Evolutionary conservation across 176 grass and related monocot species (phyloP).

Genomic region (Cymbopogon citratus): DNA sequence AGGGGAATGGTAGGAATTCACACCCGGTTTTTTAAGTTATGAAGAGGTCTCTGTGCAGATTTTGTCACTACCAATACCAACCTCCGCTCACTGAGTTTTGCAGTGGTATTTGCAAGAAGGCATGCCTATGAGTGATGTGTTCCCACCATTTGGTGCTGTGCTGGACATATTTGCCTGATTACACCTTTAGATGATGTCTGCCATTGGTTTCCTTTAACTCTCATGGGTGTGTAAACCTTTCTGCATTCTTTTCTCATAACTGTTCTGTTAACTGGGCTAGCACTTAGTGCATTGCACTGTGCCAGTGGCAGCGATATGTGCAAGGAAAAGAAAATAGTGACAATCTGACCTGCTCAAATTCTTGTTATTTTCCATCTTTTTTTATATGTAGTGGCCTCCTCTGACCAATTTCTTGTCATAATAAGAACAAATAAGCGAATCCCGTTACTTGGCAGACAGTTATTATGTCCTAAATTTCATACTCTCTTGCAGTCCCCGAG

Average conservation of each 20-base stretch:
- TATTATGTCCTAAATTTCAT: background rate
- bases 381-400: background rate
- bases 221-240: background rate
- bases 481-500: slow-evolving; percentile 34
- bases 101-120: background rate
- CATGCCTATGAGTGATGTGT: background rate
- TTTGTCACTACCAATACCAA: background rate
- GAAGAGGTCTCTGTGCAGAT: background rate
- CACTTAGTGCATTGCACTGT: background rate
- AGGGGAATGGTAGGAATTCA: background rate
- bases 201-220: background rate
- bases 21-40: background rate
- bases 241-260: background rate
- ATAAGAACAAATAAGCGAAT: background rate
- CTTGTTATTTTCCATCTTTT: background rate
- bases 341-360: background rate
- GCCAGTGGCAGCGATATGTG: background rate
- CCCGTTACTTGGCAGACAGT: background rate
- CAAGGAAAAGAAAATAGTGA: background rate
- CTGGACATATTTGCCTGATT: background rate
- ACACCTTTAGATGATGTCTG: background rate
- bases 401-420: background rate
- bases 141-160: background rate
- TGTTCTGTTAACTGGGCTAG: background rate
- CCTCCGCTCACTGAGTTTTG: background rate